phyloP scores from a whole-genome alignment of 2,329 filamentous ascomycete genomes.

The Karstenula rhodostoma region DNA sequence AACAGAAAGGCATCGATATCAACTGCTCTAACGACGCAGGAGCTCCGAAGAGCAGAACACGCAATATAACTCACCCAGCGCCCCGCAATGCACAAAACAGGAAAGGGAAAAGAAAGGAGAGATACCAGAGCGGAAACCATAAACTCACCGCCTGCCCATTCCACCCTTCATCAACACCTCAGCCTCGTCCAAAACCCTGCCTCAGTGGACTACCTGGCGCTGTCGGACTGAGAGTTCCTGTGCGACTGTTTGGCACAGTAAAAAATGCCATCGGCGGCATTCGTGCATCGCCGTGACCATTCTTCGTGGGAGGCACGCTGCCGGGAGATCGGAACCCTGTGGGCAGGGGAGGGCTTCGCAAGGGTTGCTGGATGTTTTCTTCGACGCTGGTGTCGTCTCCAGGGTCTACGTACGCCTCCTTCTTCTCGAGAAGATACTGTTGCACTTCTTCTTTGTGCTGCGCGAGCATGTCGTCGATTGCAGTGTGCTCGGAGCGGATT shows the following conservation, averaged over 20 bases:
- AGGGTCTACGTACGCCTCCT: conserved; percentile 48
- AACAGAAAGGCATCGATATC: not conserved
- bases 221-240: conserved; percentile 18
- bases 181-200: conserved; percentile 28
- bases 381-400: conserved; percentile 23
- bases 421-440: conserved; percentile 54
- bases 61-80: not conserved
- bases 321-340: conserved; percentile 21
- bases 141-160: not conserved
- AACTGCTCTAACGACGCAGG: not conserved
- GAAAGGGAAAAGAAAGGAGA: not conserved
- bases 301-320: conserved; percentile 21
- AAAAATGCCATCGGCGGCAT: conserved; percentile 42
- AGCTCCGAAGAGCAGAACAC: not conserved
- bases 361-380: conserved; percentile 13
- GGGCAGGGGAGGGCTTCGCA: conserved; percentile 35
- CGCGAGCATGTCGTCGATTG: conserved; percentile 65
- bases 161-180: not conserved
- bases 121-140: not conserved
- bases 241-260: conserved; percentile 22
- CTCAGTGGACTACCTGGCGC: conserved; percentile 38
- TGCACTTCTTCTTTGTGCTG: conserved; percentile 61
- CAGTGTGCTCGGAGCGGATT: conserved; percentile 53
- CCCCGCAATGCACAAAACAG: conserved; percentile 5
- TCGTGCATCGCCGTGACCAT: conserved; percentile 20